Conservation (phyloP, 176 grass and related monocot genomes). For the Musa acuminata region DNA sequence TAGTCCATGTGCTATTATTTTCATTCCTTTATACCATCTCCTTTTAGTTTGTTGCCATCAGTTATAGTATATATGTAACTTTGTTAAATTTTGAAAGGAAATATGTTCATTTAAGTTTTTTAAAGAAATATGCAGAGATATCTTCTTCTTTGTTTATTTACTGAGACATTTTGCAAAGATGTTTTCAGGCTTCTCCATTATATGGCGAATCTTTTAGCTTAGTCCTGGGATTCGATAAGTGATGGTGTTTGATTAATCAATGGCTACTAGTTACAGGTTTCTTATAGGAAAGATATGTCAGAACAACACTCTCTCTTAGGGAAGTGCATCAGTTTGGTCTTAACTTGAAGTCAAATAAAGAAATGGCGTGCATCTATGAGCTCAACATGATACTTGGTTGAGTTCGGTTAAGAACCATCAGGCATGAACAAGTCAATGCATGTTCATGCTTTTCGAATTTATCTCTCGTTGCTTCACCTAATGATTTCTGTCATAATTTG, state of each 20-base stretch:
- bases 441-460: not conserved
- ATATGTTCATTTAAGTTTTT: too few relatives aligned
- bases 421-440: not conserved
- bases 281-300: not conserved
- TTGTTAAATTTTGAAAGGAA: not conserved
- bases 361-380: not conserved
- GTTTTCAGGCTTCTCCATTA: too few relatives aligned
- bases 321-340: not conserved
- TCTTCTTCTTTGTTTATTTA: too few relatives aligned
- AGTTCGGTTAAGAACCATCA: not conserved
- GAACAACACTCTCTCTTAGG: not conserved
- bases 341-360: too few relatives aligned
- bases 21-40: not conserved
- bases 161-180: too few relatives aligned
- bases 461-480: not conserved
- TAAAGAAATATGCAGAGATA: too few relatives aligned
- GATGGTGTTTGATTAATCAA: not conserved
- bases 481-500: not conserved
- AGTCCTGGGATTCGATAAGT: not conserved
- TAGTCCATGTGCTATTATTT: slow-evolving; percentile 1
- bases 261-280: not conserved
- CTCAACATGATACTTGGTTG: not conserved
- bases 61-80: not conserved
- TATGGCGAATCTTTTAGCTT: not conserved
- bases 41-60: not conserved